Percentiles rank a stretch among this genome's conserved stretches.
Evolutionary conservation across 441 rosid genomes (phyloP).

Genomic region (Gossypium gossypioides): DNA sequence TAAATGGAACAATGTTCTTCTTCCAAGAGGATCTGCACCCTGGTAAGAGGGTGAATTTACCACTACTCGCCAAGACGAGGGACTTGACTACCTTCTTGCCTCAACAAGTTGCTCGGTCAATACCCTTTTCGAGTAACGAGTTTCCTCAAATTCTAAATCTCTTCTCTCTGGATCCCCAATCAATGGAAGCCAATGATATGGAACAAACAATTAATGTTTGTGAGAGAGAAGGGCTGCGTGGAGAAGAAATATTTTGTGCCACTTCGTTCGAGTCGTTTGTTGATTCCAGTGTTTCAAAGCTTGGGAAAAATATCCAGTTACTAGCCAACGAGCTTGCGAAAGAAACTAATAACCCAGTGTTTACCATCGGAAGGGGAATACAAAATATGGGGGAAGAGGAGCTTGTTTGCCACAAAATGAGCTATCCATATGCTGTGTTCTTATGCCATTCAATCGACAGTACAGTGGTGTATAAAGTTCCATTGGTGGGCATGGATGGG

Average conservation of each 20-base stretch:
- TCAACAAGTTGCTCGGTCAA: not conserved
- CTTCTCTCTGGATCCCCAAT: not conserved
- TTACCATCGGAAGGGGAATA: not conserved
- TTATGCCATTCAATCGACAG: not conserved
- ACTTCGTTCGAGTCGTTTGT: not conserved
- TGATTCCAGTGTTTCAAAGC: not conserved
- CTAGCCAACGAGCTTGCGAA: not conserved
- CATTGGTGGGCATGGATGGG: not conserved
- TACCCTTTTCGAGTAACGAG: conserved; percentile 1
- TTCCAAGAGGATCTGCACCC: not conserved
- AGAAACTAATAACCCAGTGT: not conserved
- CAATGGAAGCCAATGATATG: not conserved
- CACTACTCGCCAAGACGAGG: not conserved
- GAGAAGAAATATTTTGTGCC: not conserved
- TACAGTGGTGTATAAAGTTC: not conserved
- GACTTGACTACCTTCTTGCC: not conserved
- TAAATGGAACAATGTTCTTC: not conserved
- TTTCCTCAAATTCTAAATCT: not conserved
- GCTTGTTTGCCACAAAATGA: conserved; percentile 2
- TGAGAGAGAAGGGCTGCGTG: not conserved
- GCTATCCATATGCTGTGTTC: conserved; percentile 2
- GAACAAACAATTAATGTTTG: not conserved
- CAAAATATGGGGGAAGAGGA: conserved; percentile 2
- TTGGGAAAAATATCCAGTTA: not conserved
- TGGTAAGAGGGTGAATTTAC: conserved; percentile 3